Evolutionary conservation across 257 asterid species (phyloP).

Genomic region (Cruciata laevipes): DNA sequence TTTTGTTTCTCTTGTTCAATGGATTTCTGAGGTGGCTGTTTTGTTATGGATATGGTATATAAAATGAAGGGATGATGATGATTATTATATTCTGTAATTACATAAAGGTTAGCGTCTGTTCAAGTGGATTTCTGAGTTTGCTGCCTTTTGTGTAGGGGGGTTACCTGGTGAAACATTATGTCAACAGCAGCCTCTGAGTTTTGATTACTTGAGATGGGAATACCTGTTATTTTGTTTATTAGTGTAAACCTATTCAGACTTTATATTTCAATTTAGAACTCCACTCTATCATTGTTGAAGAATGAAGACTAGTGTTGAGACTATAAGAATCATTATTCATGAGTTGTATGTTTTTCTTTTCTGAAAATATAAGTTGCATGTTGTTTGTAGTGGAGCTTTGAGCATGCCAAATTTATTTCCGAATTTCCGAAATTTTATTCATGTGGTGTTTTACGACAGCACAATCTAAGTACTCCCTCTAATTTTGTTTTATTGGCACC

Average conservation of each 20-base stretch:
- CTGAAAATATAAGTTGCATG: background rate
- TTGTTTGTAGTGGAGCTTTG: constrained; percentile 16
- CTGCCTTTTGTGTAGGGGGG: too few relatives aligned
- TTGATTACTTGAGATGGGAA: constrained; percentile 40
- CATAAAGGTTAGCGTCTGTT: too few relatives aligned
- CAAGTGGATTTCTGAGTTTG: too few relatives aligned
- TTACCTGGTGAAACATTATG: constrained; percentile 17
- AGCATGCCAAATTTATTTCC: background rate
- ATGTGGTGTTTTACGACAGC: too few relatives aligned
- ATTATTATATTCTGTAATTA: too few relatives aligned
- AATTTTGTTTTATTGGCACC: too few relatives aligned
- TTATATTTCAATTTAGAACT: constrained; percentile 22
- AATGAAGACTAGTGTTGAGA: constrained; percentile 18
- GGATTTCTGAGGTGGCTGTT: too few relatives aligned
- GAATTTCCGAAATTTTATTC: background rate
- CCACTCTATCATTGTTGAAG: constrained; percentile 14
- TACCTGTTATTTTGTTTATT: constrained; percentile 11
- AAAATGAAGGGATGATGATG: too few relatives aligned
- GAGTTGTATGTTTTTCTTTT: too few relatives aligned
- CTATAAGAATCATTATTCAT: background rate
- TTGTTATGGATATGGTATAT: too few relatives aligned
- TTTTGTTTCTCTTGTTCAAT: too few relatives aligned
- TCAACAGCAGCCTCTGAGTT: constrained; percentile 89
- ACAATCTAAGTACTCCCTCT: too few relatives aligned
- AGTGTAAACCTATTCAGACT: constrained; percentile 24